phyloP scores from a whole-genome alignment of 1,284 basidiomycete genomes.

The Ceratobasidium sp. region DNA sequence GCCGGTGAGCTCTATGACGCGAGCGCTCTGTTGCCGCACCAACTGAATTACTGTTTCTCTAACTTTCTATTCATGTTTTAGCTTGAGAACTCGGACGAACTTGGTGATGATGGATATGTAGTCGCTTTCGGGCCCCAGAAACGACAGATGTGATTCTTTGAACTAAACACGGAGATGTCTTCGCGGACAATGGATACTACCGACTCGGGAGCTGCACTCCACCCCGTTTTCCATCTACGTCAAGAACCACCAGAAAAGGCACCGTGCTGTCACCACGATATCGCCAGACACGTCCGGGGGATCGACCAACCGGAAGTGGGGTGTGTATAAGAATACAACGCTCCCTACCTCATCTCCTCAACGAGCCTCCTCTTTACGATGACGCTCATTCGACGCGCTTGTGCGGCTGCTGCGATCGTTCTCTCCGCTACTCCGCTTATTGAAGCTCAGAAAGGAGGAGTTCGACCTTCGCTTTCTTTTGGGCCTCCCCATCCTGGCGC shows the following conservation, averaged over 20 bases:
- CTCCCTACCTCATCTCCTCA: neutral
- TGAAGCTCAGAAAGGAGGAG: neutral
- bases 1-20: no score
- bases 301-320: neutral
- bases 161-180: neutral
- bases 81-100: neutral
- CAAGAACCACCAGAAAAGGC: neutral
- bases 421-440: neutral
- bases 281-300: neutral
- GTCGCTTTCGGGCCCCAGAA: no score
- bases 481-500: conserved; percentile 55
- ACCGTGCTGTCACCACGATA: neutral
- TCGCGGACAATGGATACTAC: neutral
- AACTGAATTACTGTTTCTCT: neutral
- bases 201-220: neutral
- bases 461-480: conserved; percentile 55
- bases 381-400: neutral
- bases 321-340: neutral
- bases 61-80: neutral
- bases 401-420: conserved; percentile 7
- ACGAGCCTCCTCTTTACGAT: neutral
- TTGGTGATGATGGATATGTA: no score
- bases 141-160: no score
- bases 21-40: neutral
- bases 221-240: neutral